Base-by-base conservation (phyloP, 1,284 basidiomycete genomes). In the Heliocybe sulcata region DNA sequence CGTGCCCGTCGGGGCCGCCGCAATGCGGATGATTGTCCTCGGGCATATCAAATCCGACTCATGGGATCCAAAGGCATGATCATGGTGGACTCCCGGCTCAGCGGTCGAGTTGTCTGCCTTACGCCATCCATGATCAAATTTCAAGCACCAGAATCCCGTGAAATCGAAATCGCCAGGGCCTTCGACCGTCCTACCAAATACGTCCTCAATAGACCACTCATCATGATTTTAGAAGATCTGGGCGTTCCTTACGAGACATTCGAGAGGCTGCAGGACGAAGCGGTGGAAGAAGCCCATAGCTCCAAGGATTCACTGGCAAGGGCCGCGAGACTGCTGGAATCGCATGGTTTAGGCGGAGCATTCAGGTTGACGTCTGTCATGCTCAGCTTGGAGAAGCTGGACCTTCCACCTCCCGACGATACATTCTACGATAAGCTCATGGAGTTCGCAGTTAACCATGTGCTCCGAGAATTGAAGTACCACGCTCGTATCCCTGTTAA, bases 121-220 rank as follows among this genome's bases (percentile, higher is more conserved):
- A 70, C 83, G 23, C 73, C 70, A 10, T 83, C 80, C 0, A 85
- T 85, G 83, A 76, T 77, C 58, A 87, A 86, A 63, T 87, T 85
- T 58, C 71, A 77, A n/a, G 74, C 74, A 0, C 72, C 73, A 3
- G 64, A 72, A 35, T 74, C 75, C 0, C 66, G 64, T 4, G 69
- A 70, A 45, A 77, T 89, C 22, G 86, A 88, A 63, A 82, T 90
- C 45, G 85, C 85, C 0, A 68, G 74, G 35, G 77, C 80, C 2
- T 89, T 89, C 65, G 77, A 81, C 59, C 72, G 72, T 54, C 84
- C 85, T 0, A 75, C 77, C 11, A 31, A 42, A 42, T 42, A 42
- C 16, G 19, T 76, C 60, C 72, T 88, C n/a, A 86, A 88, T 58
- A 72, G 85, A 0, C 85, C 85, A 0, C 68, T 89, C 19, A 84